Conservation (phyloP, 768 basidiomycete species). For the Mycena rosella region DNA sequence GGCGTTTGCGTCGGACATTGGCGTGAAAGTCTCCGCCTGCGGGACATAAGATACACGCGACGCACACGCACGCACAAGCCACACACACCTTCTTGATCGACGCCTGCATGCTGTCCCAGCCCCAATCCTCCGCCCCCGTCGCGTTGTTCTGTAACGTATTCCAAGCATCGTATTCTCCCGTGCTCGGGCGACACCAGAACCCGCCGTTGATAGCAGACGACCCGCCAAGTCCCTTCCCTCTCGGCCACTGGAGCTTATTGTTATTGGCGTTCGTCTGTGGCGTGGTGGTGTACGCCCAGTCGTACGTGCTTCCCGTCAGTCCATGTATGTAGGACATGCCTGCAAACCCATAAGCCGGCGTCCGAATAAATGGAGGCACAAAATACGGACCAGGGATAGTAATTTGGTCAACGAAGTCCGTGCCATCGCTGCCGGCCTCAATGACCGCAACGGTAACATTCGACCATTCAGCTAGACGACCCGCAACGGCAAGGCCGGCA, state of each 20-base stretch:
- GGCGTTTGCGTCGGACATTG: conserved; percentile 30
- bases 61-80: background rate
- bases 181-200: conserved; percentile 43
- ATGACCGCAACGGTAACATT: conserved; percentile 37
- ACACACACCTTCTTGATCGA: conserved; percentile 45
- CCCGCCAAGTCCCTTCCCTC: conserved; percentile 43
- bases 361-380: background rate
- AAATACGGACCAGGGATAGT: conserved; percentile 29
- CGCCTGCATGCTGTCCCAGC: conserved; percentile 46
- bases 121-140: conserved; percentile 43
- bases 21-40: conserved; percentile 36
- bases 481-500: conserved; percentile 33
- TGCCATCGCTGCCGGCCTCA: conserved; percentile 34
- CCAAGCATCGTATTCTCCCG: conserved; percentile 45
- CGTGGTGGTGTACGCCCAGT: conserved; percentile 33
- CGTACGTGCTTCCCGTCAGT: conserved; percentile 19
- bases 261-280: conserved; percentile 27
- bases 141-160: conserved; percentile 37
- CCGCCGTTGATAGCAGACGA: conserved; percentile 45
- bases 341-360: background rate
- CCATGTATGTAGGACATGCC: conserved; percentile 37
- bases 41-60: background rate
- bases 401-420: conserved; percentile 28
- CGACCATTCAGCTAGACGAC: conserved; percentile 30
- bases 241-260: conserved; percentile 20